phyloP scores from a whole-genome alignment of 2,329 filamentous ascomycete genomes.

The Dothideomycetidae sp. region DNA sequence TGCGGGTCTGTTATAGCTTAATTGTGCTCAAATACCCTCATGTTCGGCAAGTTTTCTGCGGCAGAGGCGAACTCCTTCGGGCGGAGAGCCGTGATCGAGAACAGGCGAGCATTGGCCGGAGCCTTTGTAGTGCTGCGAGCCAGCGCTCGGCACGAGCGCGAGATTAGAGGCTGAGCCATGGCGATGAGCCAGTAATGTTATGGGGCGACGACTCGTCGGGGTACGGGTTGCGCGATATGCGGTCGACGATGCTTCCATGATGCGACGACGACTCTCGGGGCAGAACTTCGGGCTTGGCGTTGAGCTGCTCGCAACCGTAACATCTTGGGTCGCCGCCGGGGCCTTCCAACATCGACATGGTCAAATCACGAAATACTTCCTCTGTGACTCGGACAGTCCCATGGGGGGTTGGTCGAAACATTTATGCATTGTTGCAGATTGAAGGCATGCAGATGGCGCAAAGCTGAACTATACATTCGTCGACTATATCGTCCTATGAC shows the following conservation, averaged over 20 bases:
- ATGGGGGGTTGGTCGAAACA: no score
- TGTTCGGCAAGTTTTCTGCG: conserved; percentile 30
- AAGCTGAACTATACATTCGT: no score
- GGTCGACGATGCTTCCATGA: conserved; percentile 1
- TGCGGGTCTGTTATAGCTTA: conserved; percentile 9
- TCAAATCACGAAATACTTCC: not conserved
- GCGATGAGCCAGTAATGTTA: no score
- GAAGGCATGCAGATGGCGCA: no score
- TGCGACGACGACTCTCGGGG: not conserved
- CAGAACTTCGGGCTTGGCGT: not conserved
- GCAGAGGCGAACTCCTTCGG: conserved; percentile 31
- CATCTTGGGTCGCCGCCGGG: no score
- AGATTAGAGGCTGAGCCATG: conserved; percentile 3
- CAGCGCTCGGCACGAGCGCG: conserved; percentile 7
- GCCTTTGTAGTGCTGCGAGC: conserved; percentile 23
- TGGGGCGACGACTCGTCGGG: no score
- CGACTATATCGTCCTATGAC: no score
- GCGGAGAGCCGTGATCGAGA: conserved; percentile 29
- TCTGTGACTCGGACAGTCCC: no score
- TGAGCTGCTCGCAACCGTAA: no score
- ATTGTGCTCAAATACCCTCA: conserved; percentile 25
- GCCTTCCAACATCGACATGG: no score
- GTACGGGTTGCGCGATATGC: no score
- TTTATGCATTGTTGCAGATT: no score
- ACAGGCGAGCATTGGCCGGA: conserved; percentile 24